Evolutionary conservation across 2,329 filamentous ascomycete genomes (phyloP).

Genomic region (Torrubiella hemipterigena): DNA sequence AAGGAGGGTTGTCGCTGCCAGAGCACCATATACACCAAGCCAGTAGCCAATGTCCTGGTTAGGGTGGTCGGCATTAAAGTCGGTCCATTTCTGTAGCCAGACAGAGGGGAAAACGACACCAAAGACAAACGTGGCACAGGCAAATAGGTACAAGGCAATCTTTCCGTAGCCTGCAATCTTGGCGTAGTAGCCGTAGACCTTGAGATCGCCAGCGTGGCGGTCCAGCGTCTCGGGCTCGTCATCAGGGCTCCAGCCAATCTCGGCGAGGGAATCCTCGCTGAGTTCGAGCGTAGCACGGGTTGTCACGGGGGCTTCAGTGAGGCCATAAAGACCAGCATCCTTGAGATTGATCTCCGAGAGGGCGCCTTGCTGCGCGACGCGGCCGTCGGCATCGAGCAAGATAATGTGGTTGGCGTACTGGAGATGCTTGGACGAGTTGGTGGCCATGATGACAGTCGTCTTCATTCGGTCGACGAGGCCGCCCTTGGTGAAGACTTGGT

Average conservation of each 20-base stretch:
- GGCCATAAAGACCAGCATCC: no score
- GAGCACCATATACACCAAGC: conserved; percentile 10
- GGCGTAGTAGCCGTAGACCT: conserved; percentile 10
- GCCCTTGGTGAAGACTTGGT: conserved; percentile 18
- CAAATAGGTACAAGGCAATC: conserved; percentile 8
- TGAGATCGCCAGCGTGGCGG: conserved; percentile 8
- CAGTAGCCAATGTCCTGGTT: conserved; percentile 11
- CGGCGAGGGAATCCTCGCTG: conserved; percentile 8
- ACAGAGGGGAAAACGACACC: conserved; percentile 11
- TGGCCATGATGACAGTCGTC: conserved; percentile 15
- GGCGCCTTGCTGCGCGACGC: conserved; percentile 11
- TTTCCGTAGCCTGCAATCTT: conserved; percentile 8
- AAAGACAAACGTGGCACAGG: conserved; percentile 10
- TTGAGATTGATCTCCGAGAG: no score
- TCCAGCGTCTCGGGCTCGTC: conserved; percentile 6
- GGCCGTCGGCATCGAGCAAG: conserved; percentile 11
- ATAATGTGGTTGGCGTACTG: conserved; percentile 13
- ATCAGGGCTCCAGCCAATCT: conserved; percentile 7
- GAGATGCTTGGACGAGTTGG: conserved; percentile 14
- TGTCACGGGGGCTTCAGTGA: no score
- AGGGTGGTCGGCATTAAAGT: conserved; percentile 8
- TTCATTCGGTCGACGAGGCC: conserved; percentile 16
- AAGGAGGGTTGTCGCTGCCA: conserved; percentile 8
- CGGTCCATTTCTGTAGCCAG: conserved; percentile 15
- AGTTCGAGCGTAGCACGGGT: no score